phyloP scores from a whole-genome alignment of 768 basidiomycete species.

The Lentinula guzmanii region DNA sequence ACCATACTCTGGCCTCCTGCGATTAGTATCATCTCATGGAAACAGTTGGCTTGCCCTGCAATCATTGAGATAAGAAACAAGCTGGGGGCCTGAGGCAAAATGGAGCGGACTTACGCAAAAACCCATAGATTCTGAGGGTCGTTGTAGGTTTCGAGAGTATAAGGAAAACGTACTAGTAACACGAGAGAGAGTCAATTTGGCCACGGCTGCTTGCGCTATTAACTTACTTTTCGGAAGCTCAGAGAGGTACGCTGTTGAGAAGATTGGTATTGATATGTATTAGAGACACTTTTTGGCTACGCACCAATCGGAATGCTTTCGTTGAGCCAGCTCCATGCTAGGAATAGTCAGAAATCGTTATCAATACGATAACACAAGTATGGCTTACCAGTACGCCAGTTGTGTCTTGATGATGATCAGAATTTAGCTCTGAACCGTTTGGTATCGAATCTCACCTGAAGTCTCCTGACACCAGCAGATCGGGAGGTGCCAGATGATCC shows the following conservation, averaged over 20 bases:
- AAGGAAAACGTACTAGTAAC: slow-evolving; percentile 48
- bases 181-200: not conserved
- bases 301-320: slow-evolving; percentile 22
- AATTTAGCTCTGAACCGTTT: not conserved
- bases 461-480: slow-evolving; percentile 38
- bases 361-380: not conserved
- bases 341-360: not conserved
- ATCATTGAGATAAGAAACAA: not conserved
- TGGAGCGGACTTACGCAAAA: slow-evolving; percentile 39
- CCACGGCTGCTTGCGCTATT: not conserved
- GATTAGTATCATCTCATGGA: not conserved
- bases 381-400: slow-evolving; percentile 41
- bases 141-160: slow-evolving; percentile 58
- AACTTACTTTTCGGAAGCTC: slow-evolving; percentile 30
- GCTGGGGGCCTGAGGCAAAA: not conserved
- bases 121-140: slow-evolving; percentile 56
- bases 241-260: slow-evolving; percentile 32
- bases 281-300: not conserved
- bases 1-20: not conserved
- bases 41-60: not conserved
- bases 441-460: slow-evolving; percentile 27
- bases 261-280: not conserved
- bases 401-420: slow-evolving; percentile 23
- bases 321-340: slow-evolving; percentile 40
- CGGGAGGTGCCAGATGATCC: slow-evolving; percentile 38